Conservation (phyloP, 129 eudicot species). For the Sambucus nigra region DNA sequence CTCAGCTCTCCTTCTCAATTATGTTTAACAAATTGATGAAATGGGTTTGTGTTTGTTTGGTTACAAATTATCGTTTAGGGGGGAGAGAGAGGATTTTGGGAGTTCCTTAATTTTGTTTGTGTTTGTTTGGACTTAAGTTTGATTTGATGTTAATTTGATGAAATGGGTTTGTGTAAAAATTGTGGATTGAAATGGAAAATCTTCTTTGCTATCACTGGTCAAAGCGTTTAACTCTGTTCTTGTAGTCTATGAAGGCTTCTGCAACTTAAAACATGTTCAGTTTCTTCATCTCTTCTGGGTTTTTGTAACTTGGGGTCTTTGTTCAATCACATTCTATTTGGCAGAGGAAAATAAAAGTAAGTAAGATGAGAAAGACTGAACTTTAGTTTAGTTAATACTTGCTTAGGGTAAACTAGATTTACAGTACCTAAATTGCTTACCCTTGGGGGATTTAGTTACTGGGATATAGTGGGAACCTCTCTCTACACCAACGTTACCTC, state of each 20-base stretch:
- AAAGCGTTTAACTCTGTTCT: constrained; percentile 79
- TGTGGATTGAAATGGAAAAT: constrained; percentile 65
- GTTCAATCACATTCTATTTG: not conserved
- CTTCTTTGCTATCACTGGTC: constrained; percentile 68
- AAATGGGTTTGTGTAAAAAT: constrained; percentile 30
- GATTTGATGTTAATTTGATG: constrained; percentile 3
- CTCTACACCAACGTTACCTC: too few species aligned
- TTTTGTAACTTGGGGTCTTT: not conserved
- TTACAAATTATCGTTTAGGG: too few species aligned
- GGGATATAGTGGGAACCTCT: too few species aligned
- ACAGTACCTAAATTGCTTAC: not conserved
- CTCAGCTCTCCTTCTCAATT: too few species aligned
- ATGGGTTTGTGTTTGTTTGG: constrained; percentile 2
- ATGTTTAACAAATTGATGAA: too few species aligned
- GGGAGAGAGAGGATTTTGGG: too few species aligned
- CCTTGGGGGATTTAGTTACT: not conserved
- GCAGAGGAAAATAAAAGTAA: not conserved
- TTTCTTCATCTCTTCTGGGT: not conserved
- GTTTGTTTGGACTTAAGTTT: not conserved
- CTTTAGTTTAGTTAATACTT: too few species aligned
- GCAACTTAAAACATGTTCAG: constrained; percentile 80
- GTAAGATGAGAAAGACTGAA: not conserved
- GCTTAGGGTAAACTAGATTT: too few species aligned
- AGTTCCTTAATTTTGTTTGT: not conserved
- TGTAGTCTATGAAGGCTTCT: constrained; percentile 93